These are phyloP conservation scores for Glonium stellatum DNA, from an alignment of 495 filamentous ascomycete species.

Conservation along the genomic window DNA sequence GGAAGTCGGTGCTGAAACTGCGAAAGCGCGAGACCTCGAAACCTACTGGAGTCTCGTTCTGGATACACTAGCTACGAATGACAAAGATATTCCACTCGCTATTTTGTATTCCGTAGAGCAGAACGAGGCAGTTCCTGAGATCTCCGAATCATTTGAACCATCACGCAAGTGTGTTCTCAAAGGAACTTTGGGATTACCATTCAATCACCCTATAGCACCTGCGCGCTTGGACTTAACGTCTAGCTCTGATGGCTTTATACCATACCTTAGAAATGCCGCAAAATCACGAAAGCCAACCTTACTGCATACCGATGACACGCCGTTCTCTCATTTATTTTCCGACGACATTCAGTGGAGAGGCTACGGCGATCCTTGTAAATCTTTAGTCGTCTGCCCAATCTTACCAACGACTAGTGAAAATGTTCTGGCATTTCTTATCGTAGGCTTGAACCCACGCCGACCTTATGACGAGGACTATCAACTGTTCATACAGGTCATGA, in stretches of 20 bases:
- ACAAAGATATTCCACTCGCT: conserved; percentile 21
- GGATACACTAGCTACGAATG: conserved; percentile 17
- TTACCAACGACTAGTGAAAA: conserved; percentile 31
- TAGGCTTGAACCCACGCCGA: conserved; percentile 42
- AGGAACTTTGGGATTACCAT: conserved; percentile 22
- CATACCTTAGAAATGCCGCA: conserved; percentile 21
- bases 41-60: conserved; percentile 20
- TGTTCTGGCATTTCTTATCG: conserved; percentile 40
- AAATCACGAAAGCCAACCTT: conserved; percentile 17
- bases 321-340: conserved; percentile 18
- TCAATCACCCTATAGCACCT: conserved; percentile 17
- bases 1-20: conserved; percentile 12
- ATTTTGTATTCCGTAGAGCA: conserved; percentile 28
- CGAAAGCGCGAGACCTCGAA: conserved; percentile 17
- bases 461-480: conserved; percentile 39
- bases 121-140: conserved; percentile 13
- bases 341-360: conserved; percentile 33
- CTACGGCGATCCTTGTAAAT: conserved; percentile 32
- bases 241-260: conserved; percentile 22
- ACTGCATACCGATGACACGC: conserved; percentile 16
- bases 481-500: conserved; percentile 17
- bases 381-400: conserved; percentile 35
- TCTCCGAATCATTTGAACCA: conserved; percentile 13
- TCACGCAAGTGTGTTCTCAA: conserved; percentile 21
- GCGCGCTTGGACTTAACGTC: conserved; percentile 21